Evolutionary conservation across 2,329 filamentous ascomycete genomes (phyloP).

Genomic region (Beauveria sp.): DNA sequence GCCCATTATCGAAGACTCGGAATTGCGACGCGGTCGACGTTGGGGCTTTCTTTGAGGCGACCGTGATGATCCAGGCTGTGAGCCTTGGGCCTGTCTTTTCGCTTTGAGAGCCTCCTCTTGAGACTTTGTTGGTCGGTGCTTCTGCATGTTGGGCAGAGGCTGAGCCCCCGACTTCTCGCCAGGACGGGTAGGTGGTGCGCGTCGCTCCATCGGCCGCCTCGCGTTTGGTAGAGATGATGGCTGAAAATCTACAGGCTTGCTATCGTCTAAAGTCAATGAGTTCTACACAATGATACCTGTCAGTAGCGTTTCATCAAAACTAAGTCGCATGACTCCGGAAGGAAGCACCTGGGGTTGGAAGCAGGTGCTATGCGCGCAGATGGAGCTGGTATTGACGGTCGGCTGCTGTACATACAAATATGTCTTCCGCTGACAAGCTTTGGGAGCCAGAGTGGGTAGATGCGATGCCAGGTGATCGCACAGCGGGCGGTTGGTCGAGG

Average conservation of each 20-base stretch:
- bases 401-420: slow-evolving; percentile 60
- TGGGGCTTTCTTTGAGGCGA: slow-evolving; percentile 35
- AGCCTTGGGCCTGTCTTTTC: slow-evolving; percentile 22
- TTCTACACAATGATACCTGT: slow-evolving; percentile 39
- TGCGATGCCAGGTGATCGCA: slow-evolving; percentile 42
- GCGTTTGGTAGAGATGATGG: slow-evolving; percentile 10
- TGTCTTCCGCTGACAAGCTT: slow-evolving; percentile 54
- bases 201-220: slow-evolving; percentile 8
- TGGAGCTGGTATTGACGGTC: slow-evolving; percentile 4
- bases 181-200: not conserved
- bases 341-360: not conserved
- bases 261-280: slow-evolving; percentile 60
- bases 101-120: slow-evolving; percentile 56
- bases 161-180: slow-evolving; percentile 13
- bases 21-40: slow-evolving; percentile 62
- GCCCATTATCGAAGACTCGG: slow-evolving; percentile 67
- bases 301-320: not conserved
- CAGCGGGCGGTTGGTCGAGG: slow-evolving; percentile 46
- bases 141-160: slow-evolving; percentile 7
- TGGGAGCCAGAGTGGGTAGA: slow-evolving; percentile 37
- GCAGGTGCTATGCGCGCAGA: not conserved
- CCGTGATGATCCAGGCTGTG: slow-evolving; percentile 17
- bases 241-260: slow-evolving; percentile 25
- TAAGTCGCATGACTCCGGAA: not conserved
- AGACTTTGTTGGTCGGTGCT: slow-evolving; percentile 57